Evolutionary conservation across 192 early-diverging fungal genomes (phyloP).

Genomic region (Dispira simplex): DNA sequence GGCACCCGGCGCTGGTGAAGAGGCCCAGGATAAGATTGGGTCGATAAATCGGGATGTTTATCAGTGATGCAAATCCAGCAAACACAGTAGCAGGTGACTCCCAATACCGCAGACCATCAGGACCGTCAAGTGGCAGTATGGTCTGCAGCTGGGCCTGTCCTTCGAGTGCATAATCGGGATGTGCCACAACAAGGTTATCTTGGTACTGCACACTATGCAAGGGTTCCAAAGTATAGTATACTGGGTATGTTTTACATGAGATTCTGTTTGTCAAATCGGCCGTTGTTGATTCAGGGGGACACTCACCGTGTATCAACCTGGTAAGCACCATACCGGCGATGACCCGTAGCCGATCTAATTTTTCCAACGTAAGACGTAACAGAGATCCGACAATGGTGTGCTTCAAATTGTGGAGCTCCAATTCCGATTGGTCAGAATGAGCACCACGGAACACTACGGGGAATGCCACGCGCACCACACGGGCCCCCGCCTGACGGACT

Average conservation of each 20-base stretch:
- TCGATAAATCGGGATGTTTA: constrained; percentile 38
- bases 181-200: constrained; percentile 11
- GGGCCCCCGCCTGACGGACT: constrained; percentile 62
- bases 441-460: neutral
- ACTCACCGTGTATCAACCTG: constrained; percentile 14
- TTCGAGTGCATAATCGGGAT: neutral
- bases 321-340: constrained; percentile 51
- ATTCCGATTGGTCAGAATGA: constrained; percentile 15
- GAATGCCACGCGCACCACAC: constrained; percentile 31
- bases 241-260: neutral
- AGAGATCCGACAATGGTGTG: constrained; percentile 22
- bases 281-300: neutral
- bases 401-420: constrained; percentile 15
- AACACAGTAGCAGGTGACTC: constrained; percentile 42
- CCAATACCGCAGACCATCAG: constrained; percentile 37
- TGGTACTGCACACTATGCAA: neutral
- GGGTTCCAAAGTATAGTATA: constrained; percentile 4
- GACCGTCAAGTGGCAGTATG: constrained; percentile 3
- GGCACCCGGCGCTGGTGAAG: constrained; percentile 59
- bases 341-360: constrained; percentile 75
- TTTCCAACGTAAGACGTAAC: constrained; percentile 72
- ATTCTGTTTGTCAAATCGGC: neutral
- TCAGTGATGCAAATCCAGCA: constrained; percentile 34
- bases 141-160: constrained; percentile 14
- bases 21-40: constrained; percentile 45